A percentile compares a stretch with the other conserved stretches of the same genome.
Conservation (phyloP, 169 alveolate genomes). For the Plasmodium relictum region DNA sequence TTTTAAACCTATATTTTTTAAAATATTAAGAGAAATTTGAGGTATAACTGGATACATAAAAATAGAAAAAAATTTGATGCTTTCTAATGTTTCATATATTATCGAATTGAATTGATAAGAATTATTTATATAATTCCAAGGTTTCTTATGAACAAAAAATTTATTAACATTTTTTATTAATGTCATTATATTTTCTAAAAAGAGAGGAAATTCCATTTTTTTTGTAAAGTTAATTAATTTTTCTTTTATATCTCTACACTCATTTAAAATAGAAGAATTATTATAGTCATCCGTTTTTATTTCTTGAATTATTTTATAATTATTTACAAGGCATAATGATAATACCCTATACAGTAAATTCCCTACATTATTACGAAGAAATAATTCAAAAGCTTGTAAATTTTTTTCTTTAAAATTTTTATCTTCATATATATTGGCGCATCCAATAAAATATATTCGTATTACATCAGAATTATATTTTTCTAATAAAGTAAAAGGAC, state of each 20-base stretch:
- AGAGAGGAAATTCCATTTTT: conserved; percentile 37
- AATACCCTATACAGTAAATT: conserved; percentile 52
- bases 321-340: conserved; percentile 58
- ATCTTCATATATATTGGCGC: conserved; percentile 60
- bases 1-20: conserved; percentile 48
- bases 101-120: conserved; percentile 20
- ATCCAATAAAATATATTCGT: conserved; percentile 48
- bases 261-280: conserved; percentile 12
- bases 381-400: conserved; percentile 27
- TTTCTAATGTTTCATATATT: conserved; percentile 52
- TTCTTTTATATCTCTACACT: conserved; percentile 6
- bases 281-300: background rate
- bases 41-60: conserved; percentile 66
- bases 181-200: conserved; percentile 40
- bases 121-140: conserved; percentile 39
- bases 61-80: conserved; percentile 58
- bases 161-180: conserved; percentile 46
- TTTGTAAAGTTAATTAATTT: conserved; percentile 13
- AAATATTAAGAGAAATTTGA: conserved; percentile 14
- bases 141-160: conserved; percentile 40
- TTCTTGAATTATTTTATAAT: conserved; percentile 3
- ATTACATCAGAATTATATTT: conserved; percentile 44
- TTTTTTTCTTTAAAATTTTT: conserved; percentile 53
- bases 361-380: conserved; percentile 45
- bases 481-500: conserved; percentile 39